These are phyloP conservation scores for Yamadazyma atmosphaerica DNA, from an alignment of 1,139 yeast species.

Conservation along the genomic window DNA sequence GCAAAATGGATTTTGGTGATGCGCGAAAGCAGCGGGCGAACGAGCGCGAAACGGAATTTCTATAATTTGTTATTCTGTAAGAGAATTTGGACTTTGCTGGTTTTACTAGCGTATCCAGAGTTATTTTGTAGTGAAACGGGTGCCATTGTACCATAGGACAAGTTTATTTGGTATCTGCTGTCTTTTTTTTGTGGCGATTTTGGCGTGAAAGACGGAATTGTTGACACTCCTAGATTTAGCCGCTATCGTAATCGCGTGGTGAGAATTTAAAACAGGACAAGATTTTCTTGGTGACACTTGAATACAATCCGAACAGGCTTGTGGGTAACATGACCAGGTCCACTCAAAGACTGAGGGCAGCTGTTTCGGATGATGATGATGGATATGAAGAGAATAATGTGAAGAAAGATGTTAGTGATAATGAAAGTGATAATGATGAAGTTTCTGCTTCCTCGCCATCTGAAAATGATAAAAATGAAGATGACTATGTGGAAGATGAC, in stretches of 20 bases:
- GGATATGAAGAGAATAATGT: neutral
- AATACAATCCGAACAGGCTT: constrained; percentile 10
- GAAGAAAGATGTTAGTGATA: neutral
- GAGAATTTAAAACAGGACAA: constrained; percentile 9
- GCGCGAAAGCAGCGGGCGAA: too few relatives aligned
- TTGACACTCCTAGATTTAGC: too few relatives aligned
- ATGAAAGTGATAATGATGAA: constrained; percentile 7
- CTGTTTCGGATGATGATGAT: constrained; percentile 12
- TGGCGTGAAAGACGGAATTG: too few relatives aligned
- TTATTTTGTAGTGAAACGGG: too few relatives aligned
- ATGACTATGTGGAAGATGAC: constrained; percentile 25
- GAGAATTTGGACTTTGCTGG: too few relatives aligned
- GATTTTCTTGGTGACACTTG: constrained; percentile 17
- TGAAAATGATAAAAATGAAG: constrained; percentile 17
- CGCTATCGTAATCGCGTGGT: constrained; percentile 1
- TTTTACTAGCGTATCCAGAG: too few relatives aligned
- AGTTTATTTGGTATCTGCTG: too few relatives aligned
- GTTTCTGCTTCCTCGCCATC: constrained; percentile 14
- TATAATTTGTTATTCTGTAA: too few relatives aligned
- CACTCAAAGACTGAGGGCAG: constrained; percentile 8
- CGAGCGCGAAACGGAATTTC: too few relatives aligned
- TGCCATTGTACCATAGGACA: too few relatives aligned
- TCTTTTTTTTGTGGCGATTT: too few relatives aligned
- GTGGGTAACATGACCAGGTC: constrained; percentile 10
- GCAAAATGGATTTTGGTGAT: too few relatives aligned